phyloP scores from a whole-genome alignment of 805 yeast species.

The Yarrowia sp. region DNA sequence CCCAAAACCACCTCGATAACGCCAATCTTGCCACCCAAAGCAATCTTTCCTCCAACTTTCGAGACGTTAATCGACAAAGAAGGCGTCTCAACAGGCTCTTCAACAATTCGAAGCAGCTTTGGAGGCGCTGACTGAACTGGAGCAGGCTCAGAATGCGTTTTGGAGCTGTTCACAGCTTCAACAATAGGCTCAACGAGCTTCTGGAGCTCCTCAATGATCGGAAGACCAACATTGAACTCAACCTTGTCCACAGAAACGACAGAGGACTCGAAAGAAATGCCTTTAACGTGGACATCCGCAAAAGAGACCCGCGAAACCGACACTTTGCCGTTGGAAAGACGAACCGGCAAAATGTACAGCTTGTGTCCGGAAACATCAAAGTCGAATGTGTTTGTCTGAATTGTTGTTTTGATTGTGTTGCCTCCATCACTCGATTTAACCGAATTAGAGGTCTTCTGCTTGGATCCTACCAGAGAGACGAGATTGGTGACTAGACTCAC shows the following conservation, averaged over 20 bases:
- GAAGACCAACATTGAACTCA: not conserved
- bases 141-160: not conserved
- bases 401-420: not conserved
- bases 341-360: not conserved
- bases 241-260: not conserved
- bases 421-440: not conserved
- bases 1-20: not conserved
- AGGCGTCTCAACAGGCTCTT: not conserved
- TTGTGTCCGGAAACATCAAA: not conserved
- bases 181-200: not conserved
- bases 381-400: conserved; percentile 1
- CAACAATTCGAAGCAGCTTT: not conserved
- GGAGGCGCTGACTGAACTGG: not conserved
- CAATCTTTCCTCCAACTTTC: not conserved
- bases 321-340: not conserved
- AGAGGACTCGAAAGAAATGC: not conserved
- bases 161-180: not conserved
- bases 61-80: not conserved
- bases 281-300: not conserved
- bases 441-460: not conserved
- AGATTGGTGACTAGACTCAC: not conserved
- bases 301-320: conserved; percentile 2
- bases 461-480: not conserved
- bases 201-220: not conserved
- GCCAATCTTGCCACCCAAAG: not conserved